A percentile compares a stretch with the other conserved stretches of the same genome.
Conservation (phyloP, 2,329 filamentous ascomycete species). For the Phyllosticta citribraziliensis region DNA sequence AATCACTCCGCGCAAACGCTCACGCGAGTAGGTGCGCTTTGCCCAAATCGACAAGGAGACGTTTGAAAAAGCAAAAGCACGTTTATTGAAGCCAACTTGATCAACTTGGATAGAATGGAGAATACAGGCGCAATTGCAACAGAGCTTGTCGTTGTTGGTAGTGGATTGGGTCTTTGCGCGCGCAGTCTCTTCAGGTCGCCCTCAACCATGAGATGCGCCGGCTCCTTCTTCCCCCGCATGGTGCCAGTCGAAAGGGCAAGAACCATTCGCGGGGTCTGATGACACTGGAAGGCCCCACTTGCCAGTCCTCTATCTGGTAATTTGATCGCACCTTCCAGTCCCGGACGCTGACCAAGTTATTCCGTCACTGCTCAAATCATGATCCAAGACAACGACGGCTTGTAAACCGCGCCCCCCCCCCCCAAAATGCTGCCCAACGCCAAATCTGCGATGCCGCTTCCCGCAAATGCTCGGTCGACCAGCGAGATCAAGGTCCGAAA, state of each 20-base stretch:
- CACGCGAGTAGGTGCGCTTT: conserved; percentile 29
- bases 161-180: not conserved
- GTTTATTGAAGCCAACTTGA: conserved; percentile 13
- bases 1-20: not conserved
- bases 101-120: conserved; percentile 32
- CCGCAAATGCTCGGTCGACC: conserved; percentile 5
- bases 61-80: conserved; percentile 21
- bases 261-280: not conserved
- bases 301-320: not conserved
- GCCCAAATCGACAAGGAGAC: conserved; percentile 25
- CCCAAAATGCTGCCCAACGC: conserved; percentile 6
- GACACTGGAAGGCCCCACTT: not conserved
- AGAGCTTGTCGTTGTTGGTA: not conserved
- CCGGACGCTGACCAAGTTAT: not conserved
- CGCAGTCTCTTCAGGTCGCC: no score
- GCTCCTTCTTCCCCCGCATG: not conserved
- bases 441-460: conserved; percentile 2
- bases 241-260: not conserved
- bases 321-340: not conserved
- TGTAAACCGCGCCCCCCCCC: not conserved
- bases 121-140: conserved; percentile 11
- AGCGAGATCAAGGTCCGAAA: conserved; percentile 10
- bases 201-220: not conserved
- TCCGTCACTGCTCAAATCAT: not conserved
- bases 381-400: not conserved